phyloP scores from a whole-genome alignment of 2,329 filamentous ascomycete species.

The Drechslera avenae region DNA sequence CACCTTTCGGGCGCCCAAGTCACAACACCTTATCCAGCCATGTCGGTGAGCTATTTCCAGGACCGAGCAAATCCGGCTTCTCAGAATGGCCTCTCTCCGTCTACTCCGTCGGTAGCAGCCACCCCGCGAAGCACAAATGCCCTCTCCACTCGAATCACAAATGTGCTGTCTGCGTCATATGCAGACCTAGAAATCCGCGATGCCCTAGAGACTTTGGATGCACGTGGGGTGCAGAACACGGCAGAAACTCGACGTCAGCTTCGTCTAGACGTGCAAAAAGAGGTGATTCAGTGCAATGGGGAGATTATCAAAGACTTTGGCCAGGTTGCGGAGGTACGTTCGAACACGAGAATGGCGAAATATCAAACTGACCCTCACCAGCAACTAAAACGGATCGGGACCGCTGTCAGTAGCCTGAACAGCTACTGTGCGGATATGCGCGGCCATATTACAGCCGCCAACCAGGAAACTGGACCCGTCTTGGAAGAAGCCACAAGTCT shows the following conservation, averaged over 20 bases:
- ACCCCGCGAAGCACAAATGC: conserved; percentile 61
- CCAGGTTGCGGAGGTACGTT: conserved; percentile 71
- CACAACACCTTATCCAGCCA: conserved; percentile 26
- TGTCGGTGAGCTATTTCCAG: conserved; percentile 42
- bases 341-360: background rate
- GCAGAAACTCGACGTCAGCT: conserved; percentile 78
- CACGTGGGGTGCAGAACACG: conserved; percentile 72
- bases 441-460: conserved; percentile 74
- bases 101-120: conserved; percentile 28
- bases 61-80: conserved; percentile 35
- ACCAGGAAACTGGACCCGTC: conserved; percentile 73
- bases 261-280: conserved; percentile 82
- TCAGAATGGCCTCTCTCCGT: conserved; percentile 37
- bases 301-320: conserved; percentile 88
- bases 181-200: conserved; percentile 90
- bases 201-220: conserved; percentile 77
- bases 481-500: conserved; percentile 78
- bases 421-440: conserved; percentile 81
- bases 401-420: conserved; percentile 78
- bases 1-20: conserved; percentile 15
- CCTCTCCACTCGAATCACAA: conserved; percentile 79
- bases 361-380: conserved; percentile 49
- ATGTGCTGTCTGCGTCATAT: conserved; percentile 88
- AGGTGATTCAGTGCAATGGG: conserved; percentile 91
- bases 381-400: conserved; percentile 86